Conservation (phyloP, 257 asterid genomes). For the Nicotiana tomentosiformis region DNA sequence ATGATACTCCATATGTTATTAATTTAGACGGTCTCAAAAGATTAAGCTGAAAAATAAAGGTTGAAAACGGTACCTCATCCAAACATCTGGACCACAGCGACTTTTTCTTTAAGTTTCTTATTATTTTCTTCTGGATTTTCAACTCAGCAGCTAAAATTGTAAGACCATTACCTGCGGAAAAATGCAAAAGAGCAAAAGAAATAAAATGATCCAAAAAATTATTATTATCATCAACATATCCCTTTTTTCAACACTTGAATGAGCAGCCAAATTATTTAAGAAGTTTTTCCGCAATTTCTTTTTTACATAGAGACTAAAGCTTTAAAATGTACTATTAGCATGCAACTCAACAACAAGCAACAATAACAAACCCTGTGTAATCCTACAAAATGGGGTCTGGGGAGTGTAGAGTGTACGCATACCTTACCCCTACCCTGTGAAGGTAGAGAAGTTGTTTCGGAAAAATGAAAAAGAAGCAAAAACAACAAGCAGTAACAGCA, state of each 20-base stretch:
- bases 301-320: no score
- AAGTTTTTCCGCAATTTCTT: neutral
- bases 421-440: no score
- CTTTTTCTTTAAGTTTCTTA: conserved; percentile 57
- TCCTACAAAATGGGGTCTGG: no score
- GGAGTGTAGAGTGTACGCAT: no score
- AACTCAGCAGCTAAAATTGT: conserved; percentile 36
- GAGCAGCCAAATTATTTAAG: neutral
- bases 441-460: no score
- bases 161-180: conserved; percentile 39
- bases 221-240: neutral
- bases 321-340: no score
- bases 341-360: no score
- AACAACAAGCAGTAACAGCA: no score
- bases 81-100: conserved; percentile 73
- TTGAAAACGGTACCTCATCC: conserved; percentile 57
- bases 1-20: neutral
- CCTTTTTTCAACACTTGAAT: neutral
- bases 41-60: neutral
- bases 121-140: conserved; percentile 56
- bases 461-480: no score
- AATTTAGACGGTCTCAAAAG: neutral
- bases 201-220: neutral
- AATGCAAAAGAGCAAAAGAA: conserved; percentile 21
- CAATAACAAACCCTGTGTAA: no score